Conservation (phyloP, 345 rosid genomes). For the Anastatica hierochuntica region DNA sequence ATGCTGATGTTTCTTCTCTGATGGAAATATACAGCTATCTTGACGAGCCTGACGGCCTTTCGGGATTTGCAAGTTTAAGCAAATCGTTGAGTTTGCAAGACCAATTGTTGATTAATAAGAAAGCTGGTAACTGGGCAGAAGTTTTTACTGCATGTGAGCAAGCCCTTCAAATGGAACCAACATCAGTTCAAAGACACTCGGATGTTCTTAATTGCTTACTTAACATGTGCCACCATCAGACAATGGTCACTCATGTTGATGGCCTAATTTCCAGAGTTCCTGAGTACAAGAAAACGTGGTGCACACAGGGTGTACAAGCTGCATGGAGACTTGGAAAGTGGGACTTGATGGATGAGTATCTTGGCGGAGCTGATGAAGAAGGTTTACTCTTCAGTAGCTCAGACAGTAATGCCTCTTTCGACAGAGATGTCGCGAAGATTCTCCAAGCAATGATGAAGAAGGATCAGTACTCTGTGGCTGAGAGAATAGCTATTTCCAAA, state of each 20-base stretch:
- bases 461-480: slow-evolving; percentile 66
- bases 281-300: slow-evolving; percentile 89
- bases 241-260: slow-evolving; percentile 93
- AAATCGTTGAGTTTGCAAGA: slow-evolving; percentile 79
- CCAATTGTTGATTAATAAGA: slow-evolving; percentile 73
- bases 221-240: slow-evolving; percentile 97
- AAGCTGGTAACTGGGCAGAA: slow-evolving; percentile 94
- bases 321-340: slow-evolving; percentile 98
- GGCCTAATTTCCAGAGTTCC: slow-evolving; percentile 89
- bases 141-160: slow-evolving; percentile 91
- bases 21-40: slow-evolving; percentile 92
- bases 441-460: slow-evolving; percentile 89
- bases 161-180: slow-evolving; percentile 93
- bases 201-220: slow-evolving; percentile 88
- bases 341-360: slow-evolving; percentile 97
- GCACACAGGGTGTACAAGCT: slow-evolving; percentile 98
- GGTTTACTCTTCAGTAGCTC: slow-evolving; percentile 80
- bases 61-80: slow-evolving; percentile 84
- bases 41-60: slow-evolving; percentile 91
- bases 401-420: slow-evolving; percentile 94
- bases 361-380: slow-evolving; percentile 70
- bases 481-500: slow-evolving; percentile 74
- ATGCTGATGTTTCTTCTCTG: slow-evolving; percentile 80
- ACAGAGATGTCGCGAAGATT: slow-evolving; percentile 92
- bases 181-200: slow-evolving; percentile 82